Evolutionary conservation across 176 grass and related monocot species (phyloP).

Genomic region (Aegilops bicornis): DNA sequence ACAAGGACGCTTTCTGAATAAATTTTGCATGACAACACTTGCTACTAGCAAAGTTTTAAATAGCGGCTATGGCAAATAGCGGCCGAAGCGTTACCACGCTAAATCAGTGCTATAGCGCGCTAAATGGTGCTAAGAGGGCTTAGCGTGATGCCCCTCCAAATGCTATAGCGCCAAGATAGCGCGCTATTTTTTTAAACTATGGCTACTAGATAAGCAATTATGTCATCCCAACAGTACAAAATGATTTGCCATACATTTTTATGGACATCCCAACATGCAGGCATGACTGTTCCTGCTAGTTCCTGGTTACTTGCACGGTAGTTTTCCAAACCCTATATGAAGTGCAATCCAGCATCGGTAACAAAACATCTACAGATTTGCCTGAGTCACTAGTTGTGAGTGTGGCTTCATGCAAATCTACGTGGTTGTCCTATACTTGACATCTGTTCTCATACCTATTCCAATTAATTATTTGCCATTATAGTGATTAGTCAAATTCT

Average conservation of each 20-base stretch:
- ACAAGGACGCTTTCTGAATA: not conserved
- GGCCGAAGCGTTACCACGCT: no score
- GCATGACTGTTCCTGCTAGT: not conserved
- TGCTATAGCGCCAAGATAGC: no score
- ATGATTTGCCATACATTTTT: not conserved
- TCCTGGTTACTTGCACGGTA: not conserved
- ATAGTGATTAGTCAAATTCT: not conserved
- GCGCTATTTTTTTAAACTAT: no score
- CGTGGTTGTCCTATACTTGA: not conserved
- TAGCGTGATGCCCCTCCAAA: no score
- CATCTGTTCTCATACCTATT: not conserved
- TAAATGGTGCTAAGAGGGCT: no score
- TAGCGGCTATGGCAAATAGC: no score
- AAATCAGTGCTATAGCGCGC: no score
- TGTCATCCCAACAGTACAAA: not conserved
- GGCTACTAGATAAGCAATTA: conserved; percentile 1
- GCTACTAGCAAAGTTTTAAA: not conserved
- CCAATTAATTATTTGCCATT: not conserved
- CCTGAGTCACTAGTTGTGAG: no score
- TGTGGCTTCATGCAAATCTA: conserved; percentile 24
- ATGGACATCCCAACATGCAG: not conserved
- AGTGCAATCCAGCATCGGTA: not conserved
- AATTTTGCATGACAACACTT: not conserved
- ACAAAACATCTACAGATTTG: not conserved
- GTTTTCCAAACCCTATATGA: not conserved